Percentiles rank a stretch among this genome's conserved stretches.
Evolutionary conservation across 768 basidiomycete genomes (phyloP).

Genomic region (Lactarius tabidus): DNA sequence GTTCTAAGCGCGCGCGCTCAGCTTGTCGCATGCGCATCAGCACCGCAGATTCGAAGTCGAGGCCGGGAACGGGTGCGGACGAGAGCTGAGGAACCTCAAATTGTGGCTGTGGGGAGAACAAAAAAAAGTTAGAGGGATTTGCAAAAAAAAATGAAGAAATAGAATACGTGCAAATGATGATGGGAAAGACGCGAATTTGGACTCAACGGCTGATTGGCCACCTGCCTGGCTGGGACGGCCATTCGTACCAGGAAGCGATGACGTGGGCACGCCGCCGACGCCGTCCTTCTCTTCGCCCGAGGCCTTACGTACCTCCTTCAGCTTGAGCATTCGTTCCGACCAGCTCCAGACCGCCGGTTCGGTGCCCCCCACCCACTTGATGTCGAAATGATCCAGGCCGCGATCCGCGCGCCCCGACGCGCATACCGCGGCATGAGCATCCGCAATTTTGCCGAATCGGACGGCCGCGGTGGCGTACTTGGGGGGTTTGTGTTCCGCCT

Average conservation of each 20-base stretch:
- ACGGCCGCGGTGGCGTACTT: constrained; percentile 70
- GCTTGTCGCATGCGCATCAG: constrained; percentile 79
- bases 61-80: constrained; percentile 33
- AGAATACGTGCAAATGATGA: constrained; percentile 12
- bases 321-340: constrained; percentile 68
- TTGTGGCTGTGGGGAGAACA: background rate
- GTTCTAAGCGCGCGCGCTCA: constrained; percentile 70
- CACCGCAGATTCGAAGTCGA: constrained; percentile 79
- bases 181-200: constrained; percentile 16
- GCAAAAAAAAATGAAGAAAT: background rate
- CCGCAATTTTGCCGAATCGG: constrained; percentile 69
- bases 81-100: constrained; percentile 24
- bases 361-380: constrained; percentile 68
- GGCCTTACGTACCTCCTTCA: constrained; percentile 33
- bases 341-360: constrained; percentile 71
- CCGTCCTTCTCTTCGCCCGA: background rate
- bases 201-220: background rate
- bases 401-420: constrained; percentile 49
- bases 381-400: constrained; percentile 59
- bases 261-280: constrained; percentile 1
- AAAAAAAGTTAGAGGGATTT: background rate
- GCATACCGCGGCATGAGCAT: constrained; percentile 73
- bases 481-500: constrained; percentile 50
- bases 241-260: background rate
- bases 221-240: background rate